Evolutionary conservation across 2,329 filamentous ascomycete species (phyloP).

Genomic region (Pseudogymnoascus sp.): DNA sequence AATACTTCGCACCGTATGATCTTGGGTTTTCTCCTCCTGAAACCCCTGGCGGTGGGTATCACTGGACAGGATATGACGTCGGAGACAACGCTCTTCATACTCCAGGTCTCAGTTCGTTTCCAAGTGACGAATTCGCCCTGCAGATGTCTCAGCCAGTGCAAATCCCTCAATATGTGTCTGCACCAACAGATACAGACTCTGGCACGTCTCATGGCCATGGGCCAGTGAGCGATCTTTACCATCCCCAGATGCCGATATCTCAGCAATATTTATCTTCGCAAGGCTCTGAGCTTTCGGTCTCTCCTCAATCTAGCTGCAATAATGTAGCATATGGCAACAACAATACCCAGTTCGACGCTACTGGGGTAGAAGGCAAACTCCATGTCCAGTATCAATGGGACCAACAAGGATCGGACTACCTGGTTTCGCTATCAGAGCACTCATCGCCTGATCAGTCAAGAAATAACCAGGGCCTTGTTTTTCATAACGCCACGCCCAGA

Average conservation of each 20-base stretch:
- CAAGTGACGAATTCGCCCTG: neutral
- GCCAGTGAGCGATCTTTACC: constrained; percentile 3
- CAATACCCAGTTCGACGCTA: neutral
- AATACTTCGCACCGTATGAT: constrained; percentile 2
- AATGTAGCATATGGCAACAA: neutral
- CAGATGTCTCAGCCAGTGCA: constrained; percentile 12
- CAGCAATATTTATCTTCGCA: constrained; percentile 4
- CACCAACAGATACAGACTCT: constrained; percentile 2
- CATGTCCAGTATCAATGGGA: constrained; percentile 11
- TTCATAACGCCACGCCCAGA: neutral
- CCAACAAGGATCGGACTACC: neutral
- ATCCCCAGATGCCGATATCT: constrained; percentile 1
- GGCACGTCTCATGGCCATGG: neutral
- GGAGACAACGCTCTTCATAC: constrained; percentile 14
- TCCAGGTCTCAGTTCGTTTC: constrained; percentile 10
- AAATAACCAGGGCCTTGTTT: neutral
- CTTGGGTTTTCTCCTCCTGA: constrained; percentile 14
- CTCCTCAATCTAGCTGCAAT: constrained; percentile 10
- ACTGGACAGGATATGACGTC: constrained; percentile 13
- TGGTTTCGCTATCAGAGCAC: neutral
- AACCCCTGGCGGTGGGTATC: constrained; percentile 6
- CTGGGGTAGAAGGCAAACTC: neutral
- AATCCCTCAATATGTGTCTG: constrained; percentile 13
- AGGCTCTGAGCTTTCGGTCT: neutral
- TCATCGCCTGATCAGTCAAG: neutral